Evolutionary conservation across 2,329 filamentous ascomycete species (phyloP), one percentile per base, ranked within the genome.

Genomic region (Tricladium varicosporioides): DNA sequence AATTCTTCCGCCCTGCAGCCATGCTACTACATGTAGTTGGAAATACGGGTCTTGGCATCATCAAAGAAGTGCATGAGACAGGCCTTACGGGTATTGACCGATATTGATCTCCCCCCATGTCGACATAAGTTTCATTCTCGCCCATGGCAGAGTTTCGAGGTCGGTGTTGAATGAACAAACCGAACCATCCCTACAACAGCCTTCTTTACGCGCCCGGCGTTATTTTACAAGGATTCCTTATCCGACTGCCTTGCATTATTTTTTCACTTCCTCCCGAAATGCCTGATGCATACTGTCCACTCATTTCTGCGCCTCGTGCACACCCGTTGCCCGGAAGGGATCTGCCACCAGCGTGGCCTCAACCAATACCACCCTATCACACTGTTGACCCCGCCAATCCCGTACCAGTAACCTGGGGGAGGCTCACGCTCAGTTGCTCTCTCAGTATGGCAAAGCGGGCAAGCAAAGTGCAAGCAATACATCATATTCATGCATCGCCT

Each of bases 201-300:
- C 59, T 63, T 63, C 62, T 68, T 64, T 70, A 70, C 65, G 69
- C 69, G 69, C 69, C 68, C 68, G 68, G 68, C 63, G 62, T 56
- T 64, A 64, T 66, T 61, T 44, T 50, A 54, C 62, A 60, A 50
- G 60, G 58, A 52, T 58, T 52, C 51, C 58, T 59, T 63, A 60
- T 57, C 58, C 60, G 64, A 63, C 56, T 59, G 57, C 61, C 59
- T 70, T 64, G 65, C 66, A 58, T 65, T 61, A 63, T 62, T 63
- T 61, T 64, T 27, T 65, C 66, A 63, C 61, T 65, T 61, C 57
- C 62, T 64, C 60, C 63, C 64, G 59, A 62, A 60, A 54, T 61
- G 36, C 40, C 51, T 55, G 42, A 49, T 44, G 51, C 36, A 56
- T 65, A 44, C 56, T 58, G 58, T 56, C 67, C 66, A 69, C 50